phyloP scores from a whole-genome alignment of 2,329 filamentous ascomycete species.

The Colletotrichum sp. region DNA sequence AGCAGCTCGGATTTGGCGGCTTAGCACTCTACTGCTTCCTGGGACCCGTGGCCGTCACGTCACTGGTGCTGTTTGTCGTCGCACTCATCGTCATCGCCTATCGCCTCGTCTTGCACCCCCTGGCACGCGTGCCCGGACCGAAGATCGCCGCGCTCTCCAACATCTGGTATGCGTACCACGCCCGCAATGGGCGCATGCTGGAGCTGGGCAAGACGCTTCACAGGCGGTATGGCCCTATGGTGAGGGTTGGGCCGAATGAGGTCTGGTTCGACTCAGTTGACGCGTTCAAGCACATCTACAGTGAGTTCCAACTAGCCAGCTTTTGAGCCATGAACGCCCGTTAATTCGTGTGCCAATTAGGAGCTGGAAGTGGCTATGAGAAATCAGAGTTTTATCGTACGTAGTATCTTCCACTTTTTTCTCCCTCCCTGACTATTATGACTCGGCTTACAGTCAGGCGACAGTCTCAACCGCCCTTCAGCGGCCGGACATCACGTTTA shows the following conservation, averaged over 20 bases:
- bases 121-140: conserved; percentile 52
- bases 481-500: conserved; percentile 46
- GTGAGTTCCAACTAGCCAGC: conserved; percentile 31
- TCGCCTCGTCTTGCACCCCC: conserved; percentile 47
- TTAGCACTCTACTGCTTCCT: not conserved
- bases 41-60: not conserved
- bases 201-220: conserved; percentile 50
- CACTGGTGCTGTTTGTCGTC: not conserved
- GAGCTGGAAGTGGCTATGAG: conserved; percentile 50
- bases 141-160: conserved; percentile 50
- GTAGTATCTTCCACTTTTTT: not conserved
- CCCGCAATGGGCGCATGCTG: conserved; percentile 46
- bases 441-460: not conserved
- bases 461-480: conserved; percentile 51
- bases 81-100: conserved; percentile 30
- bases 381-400: conserved; percentile 59
- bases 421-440: not conserved
- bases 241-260: conserved; percentile 60
- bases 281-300: conserved; percentile 53
- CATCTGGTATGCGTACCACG: conserved; percentile 52
- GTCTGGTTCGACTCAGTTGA: conserved; percentile 56
- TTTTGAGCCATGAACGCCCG: not conserved
- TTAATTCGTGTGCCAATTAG: conserved; percentile 32
- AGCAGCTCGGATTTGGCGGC: not conserved
- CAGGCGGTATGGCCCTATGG: conserved; percentile 49